Base-by-base conservation (phyloP, 805 yeast species). In the Wickerhamomyces subpelliculosus region DNA sequence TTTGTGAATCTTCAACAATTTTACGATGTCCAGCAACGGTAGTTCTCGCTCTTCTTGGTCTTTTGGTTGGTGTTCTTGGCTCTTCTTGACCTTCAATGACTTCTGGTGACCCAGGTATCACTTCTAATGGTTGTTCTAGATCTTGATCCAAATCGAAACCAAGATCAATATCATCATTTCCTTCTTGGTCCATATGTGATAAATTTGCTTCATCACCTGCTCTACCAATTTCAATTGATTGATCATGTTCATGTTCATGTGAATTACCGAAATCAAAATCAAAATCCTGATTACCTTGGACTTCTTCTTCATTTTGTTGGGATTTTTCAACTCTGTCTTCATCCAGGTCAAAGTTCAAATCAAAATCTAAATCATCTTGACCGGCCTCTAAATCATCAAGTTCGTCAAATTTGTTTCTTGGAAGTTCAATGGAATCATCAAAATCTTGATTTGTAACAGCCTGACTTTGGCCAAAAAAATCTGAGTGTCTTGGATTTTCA, bases 361-460 rank as follows among this genome's bases (percentile, higher is more conserved):
- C 80, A 32, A 80, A 63, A 21, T 73, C 80, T 39, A 76, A 60
- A 39, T 74, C 81, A 24, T 66, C 60, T 37, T 62, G 60, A 28
- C 50, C 57, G 30, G 52, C 51, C 27, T 56, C 54, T 16, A 54
- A 50, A n/a, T 48, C 52, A 32, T 51, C 60, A 26, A 54, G 31
- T 7, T 53, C 57, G 35, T 57, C 57, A 25, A 52, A 46, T 32
- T 49, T 59, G 36, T 72, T 70, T 57, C 93, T 73, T 9, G 82
- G 85, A 32, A 78, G 49, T 55, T 85, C 95, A 31, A 85, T 68
- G 0, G 89, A 80, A 24, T 64, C 68, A 48, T 80, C 82, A 32
- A 67, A 62, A 3, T 58, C 60, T 18, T 45, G 43, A 21, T 45
- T 50, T 27, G 43, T 29, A n/a, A 34, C 19, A 10, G 42, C 40